Evolutionary conservation across 1,139 yeast genomes (phyloP).

Genomic region (Suzukiozyma palmioleophila): DNA sequence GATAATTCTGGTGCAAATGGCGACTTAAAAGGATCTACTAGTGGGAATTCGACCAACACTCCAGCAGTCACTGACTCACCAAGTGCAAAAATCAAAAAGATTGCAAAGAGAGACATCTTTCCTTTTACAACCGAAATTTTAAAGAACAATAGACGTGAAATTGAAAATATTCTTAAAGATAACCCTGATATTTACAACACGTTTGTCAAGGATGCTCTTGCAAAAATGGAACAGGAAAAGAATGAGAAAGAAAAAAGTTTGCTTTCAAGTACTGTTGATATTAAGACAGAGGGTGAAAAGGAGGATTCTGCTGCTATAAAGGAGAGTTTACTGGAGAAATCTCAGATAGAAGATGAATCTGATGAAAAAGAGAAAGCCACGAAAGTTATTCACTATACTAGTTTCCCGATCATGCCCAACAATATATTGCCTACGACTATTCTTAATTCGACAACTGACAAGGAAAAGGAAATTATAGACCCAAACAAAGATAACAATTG

Average conservation of each 20-base stretch:
- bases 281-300: background rate
- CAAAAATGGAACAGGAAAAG: background rate
- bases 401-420: slow-evolving; percentile 1
- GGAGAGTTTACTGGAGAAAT: background rate
- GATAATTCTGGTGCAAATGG: background rate
- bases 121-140: slow-evolving; percentile 38
- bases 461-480: no score
- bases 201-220: slow-evolving; percentile 14
- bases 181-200: slow-evolving; percentile 30
- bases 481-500: no score
- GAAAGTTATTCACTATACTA: background rate
- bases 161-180: slow-evolving; percentile 28
- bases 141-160: slow-evolving; percentile 23
- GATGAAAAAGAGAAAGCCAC: background rate
- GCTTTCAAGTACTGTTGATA: background rate
- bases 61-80: slow-evolving; percentile 22
- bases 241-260: background rate
- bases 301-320: no score
- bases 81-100: slow-evolving; percentile 30
- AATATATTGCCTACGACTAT: no score
- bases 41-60: background rate
- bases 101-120: slow-evolving; percentile 43
- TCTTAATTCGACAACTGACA: no score
- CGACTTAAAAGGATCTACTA: background rate
- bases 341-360: background rate